Base-by-base conservation (phyloP, 1,139 yeast species). In the Saccharomyces hybrid region DNA sequence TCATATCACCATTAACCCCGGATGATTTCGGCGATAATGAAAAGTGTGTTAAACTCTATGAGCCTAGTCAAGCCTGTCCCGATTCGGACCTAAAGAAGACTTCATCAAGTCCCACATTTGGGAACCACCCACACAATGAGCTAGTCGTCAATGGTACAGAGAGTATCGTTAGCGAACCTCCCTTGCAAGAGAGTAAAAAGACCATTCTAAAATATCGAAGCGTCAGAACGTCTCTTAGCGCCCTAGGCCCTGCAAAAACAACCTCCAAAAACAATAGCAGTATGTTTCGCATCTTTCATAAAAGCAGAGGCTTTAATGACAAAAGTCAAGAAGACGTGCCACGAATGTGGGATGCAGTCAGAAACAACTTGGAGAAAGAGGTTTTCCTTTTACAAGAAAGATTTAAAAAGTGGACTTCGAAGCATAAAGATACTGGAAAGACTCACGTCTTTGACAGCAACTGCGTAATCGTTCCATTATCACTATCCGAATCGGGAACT, bases 301-400 rank as follows among this genome's bases (percentile, higher is more conserved):
- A 13, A 38, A 38, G 25, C 13, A 1, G n/a, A 11, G 6, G 7
- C 25, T 5, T 38, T 19, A 13, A 1, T 16, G 44, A 16, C 26
- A 38, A 38, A 38, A 38, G 3, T 16, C 44, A 38, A 38, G 44
- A 38, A 38, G 11, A 38, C 44, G 25, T 38, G 25, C 44, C 44
- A 38, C 23, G 44, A 8, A 13, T 38, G 25, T 38, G 44, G 44
- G 25, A 38, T 16, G 13, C 3, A 0, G 25, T 38, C 11, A 38
- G 13, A 16, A 16, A 16, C 3, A 38, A 38, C 11, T 9, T 27
- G 51, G 52, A 31, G 49, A 52, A 46, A 52, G 52, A 51, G 46
- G 46, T 32, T 16, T 49, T 28, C 26, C 51, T 47, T n/a, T 49
- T 46, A n/a, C 53, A 47, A 26, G 38, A 31, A 53, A 56, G 52